A percentile compares a stretch with the other conserved stretches of the same genome.
Evolutionary conservation across 108 stramenopile species (phyloP).

Genomic region (Fragilariopsis cylindrus): DNA sequence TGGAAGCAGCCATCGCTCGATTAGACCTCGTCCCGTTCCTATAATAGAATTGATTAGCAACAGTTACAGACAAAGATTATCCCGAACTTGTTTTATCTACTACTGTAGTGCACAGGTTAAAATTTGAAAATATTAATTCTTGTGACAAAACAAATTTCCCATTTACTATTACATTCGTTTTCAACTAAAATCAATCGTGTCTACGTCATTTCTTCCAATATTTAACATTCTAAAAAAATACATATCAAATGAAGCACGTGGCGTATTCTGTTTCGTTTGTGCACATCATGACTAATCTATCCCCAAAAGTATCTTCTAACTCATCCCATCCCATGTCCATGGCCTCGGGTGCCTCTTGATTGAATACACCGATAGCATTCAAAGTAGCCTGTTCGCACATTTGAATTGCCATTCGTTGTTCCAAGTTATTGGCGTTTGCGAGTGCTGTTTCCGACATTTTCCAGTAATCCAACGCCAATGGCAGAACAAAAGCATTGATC

Average conservation of each 20-base stretch:
- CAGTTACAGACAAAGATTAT: not conserved
- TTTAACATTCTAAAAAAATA: not conserved
- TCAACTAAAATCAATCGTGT: no score
- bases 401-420: constrained; percentile 52
- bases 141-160: not conserved
- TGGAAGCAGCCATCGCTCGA: constrained; percentile 82
- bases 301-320: constrained; percentile 70
- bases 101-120: no score
- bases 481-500: constrained; percentile 80
- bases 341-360: constrained; percentile 47
- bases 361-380: constrained; percentile 57
- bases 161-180: not conserved
- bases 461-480: constrained; percentile 67
- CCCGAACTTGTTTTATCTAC: no score
- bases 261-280: constrained; percentile 57
- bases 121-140: no score
- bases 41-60: not conserved
- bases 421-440: constrained; percentile 25
- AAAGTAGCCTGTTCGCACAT: constrained; percentile 75
- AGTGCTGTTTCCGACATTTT: constrained; percentile 53
- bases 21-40: constrained; percentile 17
- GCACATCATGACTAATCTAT: constrained; percentile 57
- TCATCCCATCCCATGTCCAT: constrained; percentile 35
- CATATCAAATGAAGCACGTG: constrained; percentile 41
- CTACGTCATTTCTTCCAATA: not conserved